A percentile compares a stretch with the other conserved stretches of the same genome.
These are phyloP conservation scores for Cytospora leucostoma DNA, from an alignment of 2,329 filamentous ascomycete species.

Conservation along the genomic window DNA sequence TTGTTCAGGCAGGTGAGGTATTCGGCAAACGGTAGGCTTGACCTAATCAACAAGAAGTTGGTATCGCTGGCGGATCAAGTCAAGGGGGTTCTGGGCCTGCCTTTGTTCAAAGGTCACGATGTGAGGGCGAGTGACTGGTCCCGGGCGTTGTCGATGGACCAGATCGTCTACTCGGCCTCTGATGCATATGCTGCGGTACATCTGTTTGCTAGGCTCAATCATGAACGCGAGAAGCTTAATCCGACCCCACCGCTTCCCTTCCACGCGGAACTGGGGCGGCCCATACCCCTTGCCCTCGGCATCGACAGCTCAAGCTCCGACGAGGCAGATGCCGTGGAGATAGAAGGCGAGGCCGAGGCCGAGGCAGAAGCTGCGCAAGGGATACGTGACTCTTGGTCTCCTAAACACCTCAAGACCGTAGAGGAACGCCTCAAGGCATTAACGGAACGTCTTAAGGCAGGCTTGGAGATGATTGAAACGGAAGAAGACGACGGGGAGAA, in stretches of 20 bases:
- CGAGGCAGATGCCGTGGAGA: conserved; percentile 37
- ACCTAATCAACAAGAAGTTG: conserved; percentile 64
- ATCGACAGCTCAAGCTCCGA: conserved; percentile 35
- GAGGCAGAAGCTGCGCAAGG: conserved; percentile 14
- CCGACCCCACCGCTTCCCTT: conserved; percentile 72
- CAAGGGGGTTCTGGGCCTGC: conserved; percentile 68
- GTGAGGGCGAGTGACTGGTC: conserved; percentile 80
- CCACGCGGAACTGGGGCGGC: conserved; percentile 65
- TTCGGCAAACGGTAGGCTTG: conserved; percentile 50
- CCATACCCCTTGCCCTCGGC: conserved; percentile 59
- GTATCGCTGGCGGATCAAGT: conserved; percentile 72
- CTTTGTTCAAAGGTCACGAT: conserved; percentile 69
- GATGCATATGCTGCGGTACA: conserved; percentile 81
- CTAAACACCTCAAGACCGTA: neutral
- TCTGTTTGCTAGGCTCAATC: conserved; percentile 71
- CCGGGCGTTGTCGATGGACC: conserved; percentile 57
- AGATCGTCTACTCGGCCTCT: conserved; percentile 75
- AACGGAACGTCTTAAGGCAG: neutral
- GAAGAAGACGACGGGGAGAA: conserved; percentile 3
- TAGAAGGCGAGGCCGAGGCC: conserved; percentile 31
- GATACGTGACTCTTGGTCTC: neutral
- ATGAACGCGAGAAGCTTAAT: conserved; percentile 63
- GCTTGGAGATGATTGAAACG: neutral
- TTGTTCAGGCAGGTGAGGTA: conserved; percentile 77
- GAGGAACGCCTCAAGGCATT: neutral